Evolutionary conservation across 805 yeast genomes (phyloP), one percentile per base, ranked within the genome.

Genomic region (Wickerhamomyces pijperi): DNA sequence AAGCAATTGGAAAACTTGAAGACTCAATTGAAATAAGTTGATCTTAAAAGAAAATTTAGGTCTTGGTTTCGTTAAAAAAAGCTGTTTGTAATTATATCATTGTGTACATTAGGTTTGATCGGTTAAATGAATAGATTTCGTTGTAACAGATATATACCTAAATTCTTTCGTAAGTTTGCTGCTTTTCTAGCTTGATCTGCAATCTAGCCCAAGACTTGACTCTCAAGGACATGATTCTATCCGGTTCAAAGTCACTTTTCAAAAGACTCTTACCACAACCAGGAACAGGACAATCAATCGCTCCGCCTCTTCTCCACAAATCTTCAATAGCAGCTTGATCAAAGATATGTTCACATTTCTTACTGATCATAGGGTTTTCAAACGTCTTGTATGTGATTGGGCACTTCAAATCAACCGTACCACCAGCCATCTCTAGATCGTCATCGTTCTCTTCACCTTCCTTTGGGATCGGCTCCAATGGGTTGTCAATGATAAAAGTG

Each of bases 341-440:
- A 51, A 68, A 81, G 0, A 74, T 72, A 58, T 83, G 94, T 0
- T 64, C 62, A 57, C 94, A 83, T 23, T 52, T 56, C 19, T 48
- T 56, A 3, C 80, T 72, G n/a, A 61, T 68, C 48, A 72, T 63
- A 0, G 94, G 92, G 3, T 58, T 59, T 18, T 55, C 61, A 54
- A 72, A 79, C 34, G 62, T 54, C 38, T 67, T 62, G 42, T 70
- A 51, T 0, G 87, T 73, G 13, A 82, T 63, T 0, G 90, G 90
- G 53, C 88, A 86, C 19, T 64, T 68, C 41, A 83, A 53, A 36
- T 78, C 75, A n/a, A 83, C 62, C 29, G 61, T 71, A 31, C 92
- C 92, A 40, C 92, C 94, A 9, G 73, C 75, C 5, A 82, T 69
- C 33, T 68, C 72, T 25, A 82, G 35, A 18, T 79, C 90, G 18